Base-by-base conservation (phyloP, 2,329 filamentous ascomycete genomes). In the Curvularia spicifera region DNA sequence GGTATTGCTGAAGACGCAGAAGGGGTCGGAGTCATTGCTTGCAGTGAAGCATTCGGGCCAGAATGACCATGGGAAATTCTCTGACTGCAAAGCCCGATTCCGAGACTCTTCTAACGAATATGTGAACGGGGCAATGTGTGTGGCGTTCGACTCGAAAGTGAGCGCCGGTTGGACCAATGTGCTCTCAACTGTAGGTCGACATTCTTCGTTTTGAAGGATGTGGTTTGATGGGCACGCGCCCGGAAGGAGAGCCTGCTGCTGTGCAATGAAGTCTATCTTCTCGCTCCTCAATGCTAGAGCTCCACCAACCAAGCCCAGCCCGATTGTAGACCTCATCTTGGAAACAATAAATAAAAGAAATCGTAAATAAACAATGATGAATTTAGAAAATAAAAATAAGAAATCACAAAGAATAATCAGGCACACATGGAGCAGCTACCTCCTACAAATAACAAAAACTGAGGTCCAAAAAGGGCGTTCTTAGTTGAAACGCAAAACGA, bases 1-100 rank as follows among this genome's bases (percentile, higher is more conserved):
- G 35, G 73, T 68, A 43, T 71, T 56, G 43, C 59, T 67, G 59
- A 75, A 76, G 33, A 73, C 65, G 51, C 74, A 76, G 31, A 70
- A 66, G 1, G 73, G 67, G 4, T 72, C 69, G 24, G 59, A 43
- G 13, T 57, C 66, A 20, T 71, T 55, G 9, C 71, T 66, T 28
- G 61, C 71, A 1, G 69, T 61, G 49, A 70, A 75, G 50, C 73
- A 75, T 53, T 74, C 66, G 0, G 73, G 73, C 67, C 68, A 71
- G 48, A 69, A 71, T 0, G 72, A 71, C 73, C 73, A 76, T 2
- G 71, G 72, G 39, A 72, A 73, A 43, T 71, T 51, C 7, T 59
- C 48, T 6, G 57, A 20, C 37, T 64, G 48, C 31, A 66, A 60
- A 7, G 70, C 71, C n/a, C 59, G 37, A 6, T 35, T 47, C 12